Conservation (phyloP, 208 protist species). For the Leishmania tropica region DNA sequence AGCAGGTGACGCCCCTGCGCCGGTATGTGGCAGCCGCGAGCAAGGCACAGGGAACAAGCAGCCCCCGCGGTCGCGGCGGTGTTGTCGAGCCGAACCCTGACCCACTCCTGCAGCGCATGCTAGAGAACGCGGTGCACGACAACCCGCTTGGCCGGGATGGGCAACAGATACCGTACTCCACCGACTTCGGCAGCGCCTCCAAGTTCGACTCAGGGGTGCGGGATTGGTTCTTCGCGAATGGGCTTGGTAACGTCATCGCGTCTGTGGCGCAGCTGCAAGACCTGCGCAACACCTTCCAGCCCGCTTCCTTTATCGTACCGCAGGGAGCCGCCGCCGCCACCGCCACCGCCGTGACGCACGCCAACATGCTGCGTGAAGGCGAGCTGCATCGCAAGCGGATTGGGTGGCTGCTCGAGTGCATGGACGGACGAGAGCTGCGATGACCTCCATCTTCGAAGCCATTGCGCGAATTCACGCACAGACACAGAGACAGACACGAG, state of each 20-base stretch:
- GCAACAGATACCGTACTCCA: slow-evolving; percentile 52
- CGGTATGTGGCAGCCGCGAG: slow-evolving; percentile 26
- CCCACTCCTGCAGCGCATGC: slow-evolving; percentile 61
- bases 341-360: slow-evolving; percentile 7
- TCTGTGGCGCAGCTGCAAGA: slow-evolving; percentile 67
- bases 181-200: slow-evolving; percentile 81
- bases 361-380: slow-evolving; percentile 25
- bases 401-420: slow-evolving; percentile 30
- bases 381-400: slow-evolving; percentile 33
- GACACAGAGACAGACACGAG: not conserved
- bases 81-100: slow-evolving; percentile 28
- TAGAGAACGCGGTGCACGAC: slow-evolving; percentile 69
- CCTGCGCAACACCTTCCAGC: slow-evolving; percentile 32
- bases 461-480: not conserved
- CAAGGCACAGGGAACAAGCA: slow-evolving; percentile 5
- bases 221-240: slow-evolving; percentile 84
- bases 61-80: slow-evolving; percentile 1
- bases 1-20: slow-evolving; percentile 82
- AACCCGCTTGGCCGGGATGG: slow-evolving; percentile 30
- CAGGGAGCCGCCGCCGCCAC: slow-evolving; percentile 3
- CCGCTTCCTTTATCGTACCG: slow-evolving; percentile 23
- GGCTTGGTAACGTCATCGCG: slow-evolving; percentile 72
- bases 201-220: slow-evolving; percentile 87
- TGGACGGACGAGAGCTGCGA: slow-evolving; percentile 29
- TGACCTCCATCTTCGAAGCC: not conserved